phyloP scores from a whole-genome alignment of 768 basidiomycete genomes.

The Amanita rubescens region DNA sequence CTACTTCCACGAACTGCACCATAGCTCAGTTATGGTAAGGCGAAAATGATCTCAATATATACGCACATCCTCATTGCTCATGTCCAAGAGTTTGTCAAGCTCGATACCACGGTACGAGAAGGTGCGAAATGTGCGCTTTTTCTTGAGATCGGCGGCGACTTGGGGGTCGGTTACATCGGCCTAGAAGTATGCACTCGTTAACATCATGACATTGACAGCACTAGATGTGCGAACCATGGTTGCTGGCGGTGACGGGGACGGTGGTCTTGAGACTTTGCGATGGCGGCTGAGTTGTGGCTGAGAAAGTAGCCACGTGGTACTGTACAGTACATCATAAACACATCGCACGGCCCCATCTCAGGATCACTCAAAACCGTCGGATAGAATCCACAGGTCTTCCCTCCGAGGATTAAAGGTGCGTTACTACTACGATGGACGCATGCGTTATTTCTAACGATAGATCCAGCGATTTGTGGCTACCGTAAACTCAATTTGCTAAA shows the following conservation, averaged over 20 bases:
- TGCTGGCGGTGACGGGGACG: conserved; percentile 37
- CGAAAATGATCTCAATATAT: background rate
- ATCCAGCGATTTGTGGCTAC: conserved; percentile 89
- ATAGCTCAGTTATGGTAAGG: background rate
- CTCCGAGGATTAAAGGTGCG: conserved; percentile 80
- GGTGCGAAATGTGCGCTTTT: conserved; percentile 97
- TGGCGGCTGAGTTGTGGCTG: conserved; percentile 38
- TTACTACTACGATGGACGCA: background rate
- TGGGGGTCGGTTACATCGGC: conserved; percentile 91
- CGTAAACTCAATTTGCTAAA: conserved; percentile 33
- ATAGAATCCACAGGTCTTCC: conserved; percentile 96
- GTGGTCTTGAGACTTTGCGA: conserved; percentile 20
- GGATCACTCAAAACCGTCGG: conserved; percentile 43
- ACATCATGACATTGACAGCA: conserved; percentile 10
- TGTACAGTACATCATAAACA: conserved; percentile 43
- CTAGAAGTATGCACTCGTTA: conserved; percentile 27
- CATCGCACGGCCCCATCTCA: conserved; percentile 12
- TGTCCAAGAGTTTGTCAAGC: conserved; percentile 95
- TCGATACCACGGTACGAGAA: conserved; percentile 98
- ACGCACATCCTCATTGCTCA: conserved; percentile 92
- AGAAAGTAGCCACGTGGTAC: conserved; percentile 39
- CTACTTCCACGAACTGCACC: conserved; percentile 70
- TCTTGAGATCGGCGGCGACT: conserved; percentile 95
- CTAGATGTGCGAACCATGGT: conserved; percentile 31
- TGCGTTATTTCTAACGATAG: background rate